Conservation (phyloP, 1,284 basidiomycete species). For the Chiua sp. region DNA sequence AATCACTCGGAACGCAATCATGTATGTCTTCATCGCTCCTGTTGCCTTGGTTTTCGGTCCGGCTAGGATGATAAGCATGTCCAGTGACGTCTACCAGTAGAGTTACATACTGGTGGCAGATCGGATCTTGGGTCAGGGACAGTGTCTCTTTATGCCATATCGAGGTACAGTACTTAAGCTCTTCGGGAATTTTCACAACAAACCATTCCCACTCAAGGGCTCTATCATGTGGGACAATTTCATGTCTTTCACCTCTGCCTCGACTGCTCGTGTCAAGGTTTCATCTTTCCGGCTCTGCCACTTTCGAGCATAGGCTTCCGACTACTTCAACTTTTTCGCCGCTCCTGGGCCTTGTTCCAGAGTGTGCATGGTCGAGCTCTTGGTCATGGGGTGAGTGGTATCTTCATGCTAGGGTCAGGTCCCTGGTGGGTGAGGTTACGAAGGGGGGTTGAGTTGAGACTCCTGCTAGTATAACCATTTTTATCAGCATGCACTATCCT, state of each 20-base stretch:
- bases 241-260: neutral
- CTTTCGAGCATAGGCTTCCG: too few relatives aligned
- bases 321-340: too few relatives aligned
- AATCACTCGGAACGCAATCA: too few relatives aligned
- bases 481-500: neutral
- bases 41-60: neutral
- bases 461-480: neutral
- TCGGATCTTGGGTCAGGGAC: neutral
- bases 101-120: neutral
- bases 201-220: too few relatives aligned
- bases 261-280: neutral
- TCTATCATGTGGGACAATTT: neutral
- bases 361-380: neutral
- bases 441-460: slow-evolving; percentile 1
- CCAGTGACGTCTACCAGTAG: neutral
- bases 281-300: neutral
- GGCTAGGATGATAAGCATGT: neutral
- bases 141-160: neutral
- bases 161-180: neutral
- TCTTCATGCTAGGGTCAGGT: slow-evolving; percentile 6
- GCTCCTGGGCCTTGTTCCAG: too few relatives aligned
- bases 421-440: slow-evolving; percentile 7
- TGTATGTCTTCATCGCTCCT: neutral
- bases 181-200: too few relatives aligned
- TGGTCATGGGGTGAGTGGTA: neutral